These are phyloP conservation scores for Populus euphratica DNA, from an alignment of 345 rosid genomes.

Conservation along the genomic window DNA sequence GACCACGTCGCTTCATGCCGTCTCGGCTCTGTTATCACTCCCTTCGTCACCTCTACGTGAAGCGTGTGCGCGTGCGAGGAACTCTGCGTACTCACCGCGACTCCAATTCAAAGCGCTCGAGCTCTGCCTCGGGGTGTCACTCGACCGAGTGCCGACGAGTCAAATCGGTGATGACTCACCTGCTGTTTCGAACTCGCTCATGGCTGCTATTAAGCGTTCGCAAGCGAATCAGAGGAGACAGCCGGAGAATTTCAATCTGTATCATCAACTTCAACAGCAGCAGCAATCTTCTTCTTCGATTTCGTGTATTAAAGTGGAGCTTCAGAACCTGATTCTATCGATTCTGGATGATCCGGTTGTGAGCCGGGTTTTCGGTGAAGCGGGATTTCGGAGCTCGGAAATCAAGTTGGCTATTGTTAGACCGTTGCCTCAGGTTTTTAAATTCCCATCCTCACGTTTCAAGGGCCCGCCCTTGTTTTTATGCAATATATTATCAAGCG, in stretches of 20 bases:
- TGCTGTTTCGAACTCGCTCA: constrained; percentile 76
- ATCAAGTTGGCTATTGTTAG: constrained; percentile 57
- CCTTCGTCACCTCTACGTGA: constrained; percentile 59
- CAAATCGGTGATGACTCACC: constrained; percentile 38
- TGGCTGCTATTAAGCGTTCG: constrained; percentile 95
- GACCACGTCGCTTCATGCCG: constrained; percentile 67
- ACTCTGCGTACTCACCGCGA: constrained; percentile 38
- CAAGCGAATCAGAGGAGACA: constrained; percentile 86
- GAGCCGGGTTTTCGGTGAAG: constrained; percentile 60
- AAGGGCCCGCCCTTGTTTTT: constrained; percentile 41
- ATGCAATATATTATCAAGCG: constrained; percentile 25
- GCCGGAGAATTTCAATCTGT: constrained; percentile 72
- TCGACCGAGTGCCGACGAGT: constrained; percentile 51
- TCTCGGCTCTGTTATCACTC: constrained; percentile 52
- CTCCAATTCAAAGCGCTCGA: constrained; percentile 65
- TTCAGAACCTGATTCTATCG: constrained; percentile 49
- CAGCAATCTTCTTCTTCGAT: constrained; percentile 28
- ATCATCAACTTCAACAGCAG: constrained; percentile 29
- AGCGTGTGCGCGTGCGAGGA: constrained; percentile 54
- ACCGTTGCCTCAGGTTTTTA: constrained; percentile 32
- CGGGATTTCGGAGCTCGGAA: constrained; percentile 63
- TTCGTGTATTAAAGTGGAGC: constrained; percentile 46
- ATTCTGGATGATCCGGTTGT: constrained; percentile 74
- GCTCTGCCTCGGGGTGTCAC: constrained; percentile 57
- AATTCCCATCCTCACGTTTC: not conserved